Evolutionary conservation across 1,284 basidiomycete species (phyloP), one percentile per base, ranked within the genome.

Genomic region (Singerocomus rubriflavus): DNA sequence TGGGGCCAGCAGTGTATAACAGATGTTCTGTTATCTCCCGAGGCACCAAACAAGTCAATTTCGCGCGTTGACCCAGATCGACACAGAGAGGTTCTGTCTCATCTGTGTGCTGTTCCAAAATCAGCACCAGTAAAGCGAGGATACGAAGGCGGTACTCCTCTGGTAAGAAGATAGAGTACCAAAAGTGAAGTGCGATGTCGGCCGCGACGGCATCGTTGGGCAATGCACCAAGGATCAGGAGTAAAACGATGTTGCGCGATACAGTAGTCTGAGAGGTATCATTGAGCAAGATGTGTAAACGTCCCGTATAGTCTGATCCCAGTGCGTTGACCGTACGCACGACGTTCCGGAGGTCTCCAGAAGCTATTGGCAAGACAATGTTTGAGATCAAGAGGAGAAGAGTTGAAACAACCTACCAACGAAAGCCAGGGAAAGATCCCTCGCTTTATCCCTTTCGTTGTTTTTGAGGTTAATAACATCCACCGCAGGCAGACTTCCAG

Each of bases 401-500:
- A 9, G 12, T 53, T 4, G 48, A 13, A 14, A 25, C 21, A 11
- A 50, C 61, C 56, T 47, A 38, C 74, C 74, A 3, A 57, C 57
- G 46, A 71, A 75, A 26, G 71, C 60, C 9, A 52, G 21, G 0
- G 73, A 72, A 10, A 75, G 61, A 30, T 54, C 53, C 44, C 72
- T 76, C 14, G 71, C 56, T 29, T 62, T 72, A n/a, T 62, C 53
- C 11, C 46, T 59, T 29, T 75, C 51, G 9, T 74, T 62, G 36
- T 73, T 62, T 30, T 72, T 65, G 17, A 76, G 60, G 52, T 76
- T 74, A 13, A 75, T 65, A n/a, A 74, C 70, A 5, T 73, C 74
- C 64, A 53, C 36, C 13, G 63, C 63, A 8, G 51, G 61, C 3
- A 52, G 11, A 8, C 35, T 59, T 29, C 33, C 32, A 4, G 29